These are phyloP conservation scores for Quercus phellos DNA, from an alignment of 331 rosid species.

Conservation along the genomic window DNA sequence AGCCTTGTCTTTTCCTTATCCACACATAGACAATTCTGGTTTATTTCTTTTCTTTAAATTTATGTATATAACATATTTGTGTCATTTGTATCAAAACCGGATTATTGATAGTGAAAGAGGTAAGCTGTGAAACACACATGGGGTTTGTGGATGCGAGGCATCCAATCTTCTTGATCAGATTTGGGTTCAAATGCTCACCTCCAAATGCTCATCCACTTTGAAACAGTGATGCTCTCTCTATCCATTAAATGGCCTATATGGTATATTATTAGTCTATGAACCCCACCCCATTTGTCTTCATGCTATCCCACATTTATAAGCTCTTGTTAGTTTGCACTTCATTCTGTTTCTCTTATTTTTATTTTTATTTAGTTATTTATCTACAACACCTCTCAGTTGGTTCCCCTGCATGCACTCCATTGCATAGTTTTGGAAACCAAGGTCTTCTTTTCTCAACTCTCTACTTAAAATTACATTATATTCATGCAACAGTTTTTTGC, in stretches of 20 bases:
- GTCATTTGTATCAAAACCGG: conserved; percentile 4
- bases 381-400: conserved; percentile 29
- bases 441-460: conserved; percentile 25
- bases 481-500: neutral
- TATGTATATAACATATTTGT: neutral
- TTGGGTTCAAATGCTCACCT: conserved; percentile 64
- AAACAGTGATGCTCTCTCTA: neutral
- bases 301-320: conserved; percentile 28
- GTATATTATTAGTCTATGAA: neutral
- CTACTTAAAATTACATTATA: neutral
- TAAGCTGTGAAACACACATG: conserved; percentile 59
- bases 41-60: conserved; percentile 11
- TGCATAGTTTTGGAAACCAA: conserved; percentile 34
- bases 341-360: conserved; percentile 24
- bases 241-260: no score
- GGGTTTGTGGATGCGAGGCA: conserved; percentile 56
- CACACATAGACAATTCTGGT: neutral
- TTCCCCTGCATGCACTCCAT: conserved; percentile 44
- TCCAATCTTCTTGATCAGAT: conserved; percentile 52
- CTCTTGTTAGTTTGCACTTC: conserved; percentile 30
- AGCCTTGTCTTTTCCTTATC: neutral
- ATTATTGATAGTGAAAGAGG: conserved; percentile 40
- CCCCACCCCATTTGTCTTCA: conserved; percentile 38
- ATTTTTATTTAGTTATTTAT: neutral
- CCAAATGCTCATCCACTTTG: conserved; percentile 71